Conservation (phyloP, 2,329 filamentous ascomycete species). For the Bipolaris zeicola region DNA sequence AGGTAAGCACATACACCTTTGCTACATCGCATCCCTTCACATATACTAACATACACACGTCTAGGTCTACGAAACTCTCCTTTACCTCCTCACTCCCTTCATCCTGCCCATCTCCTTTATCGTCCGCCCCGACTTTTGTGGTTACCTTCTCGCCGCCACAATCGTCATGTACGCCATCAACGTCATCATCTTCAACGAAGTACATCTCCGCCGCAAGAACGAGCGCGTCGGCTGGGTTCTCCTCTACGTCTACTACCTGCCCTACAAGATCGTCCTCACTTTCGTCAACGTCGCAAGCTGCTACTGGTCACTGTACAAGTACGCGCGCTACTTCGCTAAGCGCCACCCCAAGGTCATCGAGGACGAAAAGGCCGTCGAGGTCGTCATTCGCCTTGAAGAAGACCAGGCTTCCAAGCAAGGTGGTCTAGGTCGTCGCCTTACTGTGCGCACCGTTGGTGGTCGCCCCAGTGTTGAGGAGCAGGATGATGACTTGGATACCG, state of each 20-base stretch:
- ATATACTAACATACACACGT: conserved; percentile 9
- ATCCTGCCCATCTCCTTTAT: conserved; percentile 54
- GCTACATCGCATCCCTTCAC: conserved; percentile 12
- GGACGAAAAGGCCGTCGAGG: conserved; percentile 51
- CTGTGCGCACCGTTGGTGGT: conserved; percentile 24
- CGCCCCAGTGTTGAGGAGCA: conserved; percentile 1
- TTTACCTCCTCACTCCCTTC: conserved; percentile 55
- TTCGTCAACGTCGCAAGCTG: conserved; percentile 51
- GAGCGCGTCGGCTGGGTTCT: conserved; percentile 51
- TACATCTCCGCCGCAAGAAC: conserved; percentile 54
- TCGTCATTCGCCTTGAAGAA: conserved; percentile 35
- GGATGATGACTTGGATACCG: background rate
- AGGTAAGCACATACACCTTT: conserved; percentile 27
- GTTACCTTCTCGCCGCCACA: conserved; percentile 48
- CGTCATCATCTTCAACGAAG: conserved; percentile 56
- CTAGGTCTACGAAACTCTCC: conserved; percentile 54
- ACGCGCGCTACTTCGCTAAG: conserved; percentile 55
- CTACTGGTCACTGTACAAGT: conserved; percentile 51
- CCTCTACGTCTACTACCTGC: conserved; percentile 50
- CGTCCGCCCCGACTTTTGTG: conserved; percentile 50
- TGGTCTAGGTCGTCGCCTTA: conserved; percentile 30
- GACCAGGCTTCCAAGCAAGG: conserved; percentile 8
- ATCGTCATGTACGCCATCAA: conserved; percentile 53
- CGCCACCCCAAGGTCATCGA: conserved; percentile 57
- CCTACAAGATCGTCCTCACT: conserved; percentile 54